These are phyloP conservation scores for Vaccinium corymbosum DNA, from an alignment of 148 eudicot species.

Conservation along the genomic window DNA sequence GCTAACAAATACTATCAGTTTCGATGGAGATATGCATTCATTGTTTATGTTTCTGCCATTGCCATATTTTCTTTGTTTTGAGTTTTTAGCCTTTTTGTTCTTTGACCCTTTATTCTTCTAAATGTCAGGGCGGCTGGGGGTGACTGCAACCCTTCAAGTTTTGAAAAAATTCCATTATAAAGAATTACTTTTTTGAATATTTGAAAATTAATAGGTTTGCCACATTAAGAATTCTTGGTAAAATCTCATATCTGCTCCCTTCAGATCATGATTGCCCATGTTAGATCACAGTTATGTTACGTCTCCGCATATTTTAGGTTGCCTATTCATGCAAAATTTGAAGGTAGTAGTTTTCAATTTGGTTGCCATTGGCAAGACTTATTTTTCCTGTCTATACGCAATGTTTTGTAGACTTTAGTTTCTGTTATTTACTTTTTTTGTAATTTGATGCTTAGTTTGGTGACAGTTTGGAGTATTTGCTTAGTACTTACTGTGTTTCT, in stretches of 20 bases:
- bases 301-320: neutral
- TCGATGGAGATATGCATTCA: neutral
- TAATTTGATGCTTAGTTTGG: neutral
- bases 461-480: too few relatives aligned
- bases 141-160: neutral
- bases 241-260: neutral
- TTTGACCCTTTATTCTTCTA: neutral
- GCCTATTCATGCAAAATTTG: neutral
- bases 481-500: neutral
- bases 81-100: neutral
- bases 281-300: neutral
- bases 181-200: neutral
- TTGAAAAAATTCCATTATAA: neutral
- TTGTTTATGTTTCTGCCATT: neutral
- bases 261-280: neutral
- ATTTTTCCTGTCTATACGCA: neutral
- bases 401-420: neutral
- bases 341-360: neutral
- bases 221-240: neutral
- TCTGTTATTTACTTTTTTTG: neutral
- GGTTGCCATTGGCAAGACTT: neutral
- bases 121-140: neutral
- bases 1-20: neutral
- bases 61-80: neutral
- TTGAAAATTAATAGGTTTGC: neutral